Evolutionary conservation across 2,329 filamentous ascomycete species (phyloP).

Genomic region (Macroventuria anomochaeta): DNA sequence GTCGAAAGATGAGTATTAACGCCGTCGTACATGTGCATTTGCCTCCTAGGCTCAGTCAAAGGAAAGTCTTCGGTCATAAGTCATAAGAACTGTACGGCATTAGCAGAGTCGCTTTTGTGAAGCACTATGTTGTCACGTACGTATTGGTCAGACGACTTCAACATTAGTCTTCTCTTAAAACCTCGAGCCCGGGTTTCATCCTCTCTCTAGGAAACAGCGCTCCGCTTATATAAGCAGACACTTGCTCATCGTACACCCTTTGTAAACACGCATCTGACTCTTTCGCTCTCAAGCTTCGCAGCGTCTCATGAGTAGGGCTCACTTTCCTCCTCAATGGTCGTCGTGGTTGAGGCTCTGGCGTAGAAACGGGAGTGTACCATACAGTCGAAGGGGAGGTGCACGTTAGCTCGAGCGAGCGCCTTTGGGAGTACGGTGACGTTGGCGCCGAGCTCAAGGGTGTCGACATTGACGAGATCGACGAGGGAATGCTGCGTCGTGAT

Average conservation of each 20-base stretch:
- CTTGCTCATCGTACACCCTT: constrained; percentile 38
- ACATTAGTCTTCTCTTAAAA: not conserved
- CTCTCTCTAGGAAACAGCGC: constrained; percentile 21
- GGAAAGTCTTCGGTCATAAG: not conserved
- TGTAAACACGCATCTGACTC: constrained; percentile 46
- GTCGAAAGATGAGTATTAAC: not conserved
- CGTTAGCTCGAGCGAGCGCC: constrained; percentile 7
- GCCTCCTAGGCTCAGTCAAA: too few relatives aligned
- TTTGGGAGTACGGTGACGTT: constrained; percentile 7
- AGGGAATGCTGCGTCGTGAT: constrained; percentile 10
- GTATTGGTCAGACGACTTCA: not conserved
- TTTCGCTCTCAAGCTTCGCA: constrained; percentile 43
- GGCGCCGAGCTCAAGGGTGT: constrained; percentile 10
- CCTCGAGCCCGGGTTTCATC: not conserved
- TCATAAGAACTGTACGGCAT: not conserved
- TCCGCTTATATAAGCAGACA: constrained; percentile 40
- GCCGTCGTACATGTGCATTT: too few relatives aligned
- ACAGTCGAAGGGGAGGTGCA: constrained; percentile 11
- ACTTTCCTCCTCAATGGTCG: constrained; percentile 23
- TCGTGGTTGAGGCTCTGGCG: constrained; percentile 19
- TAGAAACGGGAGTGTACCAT: constrained; percentile 11
- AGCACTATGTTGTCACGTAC: not conserved
- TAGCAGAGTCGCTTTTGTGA: not conserved
- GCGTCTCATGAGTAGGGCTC: constrained; percentile 25
- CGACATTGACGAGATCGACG: constrained; percentile 6